Percentiles rank a stretch among this genome's conserved stretches.
phyloP scores from a whole-genome alignment of 352 stramenopile species.

The Phytophthora nicotianae region DNA sequence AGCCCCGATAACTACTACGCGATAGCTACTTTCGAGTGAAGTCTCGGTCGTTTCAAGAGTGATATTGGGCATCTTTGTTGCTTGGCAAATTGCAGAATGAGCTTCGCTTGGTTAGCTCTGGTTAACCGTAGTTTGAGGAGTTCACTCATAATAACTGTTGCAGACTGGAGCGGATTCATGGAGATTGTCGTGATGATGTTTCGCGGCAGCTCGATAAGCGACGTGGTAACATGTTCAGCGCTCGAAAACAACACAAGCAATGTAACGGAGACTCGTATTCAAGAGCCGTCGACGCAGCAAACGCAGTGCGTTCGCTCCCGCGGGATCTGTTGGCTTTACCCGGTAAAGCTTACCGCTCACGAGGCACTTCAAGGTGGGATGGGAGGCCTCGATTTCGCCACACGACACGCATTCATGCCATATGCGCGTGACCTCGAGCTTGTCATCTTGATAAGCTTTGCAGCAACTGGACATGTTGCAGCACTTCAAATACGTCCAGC shows the following conservation, averaged over 20 bases:
- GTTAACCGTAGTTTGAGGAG: background rate
- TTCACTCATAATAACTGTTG: background rate
- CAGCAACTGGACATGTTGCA: background rate
- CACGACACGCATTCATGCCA: slow-evolving; percentile 22
- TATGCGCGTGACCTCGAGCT: slow-evolving; percentile 23
- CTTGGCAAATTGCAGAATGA: slow-evolving; percentile 35
- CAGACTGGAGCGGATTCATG: background rate
- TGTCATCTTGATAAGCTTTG: slow-evolving; percentile 14
- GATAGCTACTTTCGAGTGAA: slow-evolving; percentile 25
- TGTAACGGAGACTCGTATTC: slow-evolving; percentile 1
- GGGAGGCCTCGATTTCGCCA: slow-evolving; percentile 24
- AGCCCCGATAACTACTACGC: slow-evolving; percentile 57
- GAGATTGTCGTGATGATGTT: slow-evolving; percentile 29
- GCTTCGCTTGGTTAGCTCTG: background rate
- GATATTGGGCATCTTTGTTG: slow-evolving; percentile 26
- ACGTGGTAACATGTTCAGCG: slow-evolving; percentile 10
- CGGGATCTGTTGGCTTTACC: too few species aligned
- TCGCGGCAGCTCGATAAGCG: slow-evolving; percentile 4
- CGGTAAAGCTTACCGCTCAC: slow-evolving; percentile 7
- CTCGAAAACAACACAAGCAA: background rate
- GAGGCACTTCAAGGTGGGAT: slow-evolving; percentile 21
- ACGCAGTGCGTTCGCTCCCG: too few species aligned
- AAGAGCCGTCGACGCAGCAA: too few species aligned
- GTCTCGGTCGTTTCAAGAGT: slow-evolving; percentile 16
- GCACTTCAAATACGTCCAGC: slow-evolving; percentile 16